Evolutionary conservation across 257 asterid genomes (phyloP), one percentile per base, ranked within the genome.

Genomic region (Lantana camara): DNA sequence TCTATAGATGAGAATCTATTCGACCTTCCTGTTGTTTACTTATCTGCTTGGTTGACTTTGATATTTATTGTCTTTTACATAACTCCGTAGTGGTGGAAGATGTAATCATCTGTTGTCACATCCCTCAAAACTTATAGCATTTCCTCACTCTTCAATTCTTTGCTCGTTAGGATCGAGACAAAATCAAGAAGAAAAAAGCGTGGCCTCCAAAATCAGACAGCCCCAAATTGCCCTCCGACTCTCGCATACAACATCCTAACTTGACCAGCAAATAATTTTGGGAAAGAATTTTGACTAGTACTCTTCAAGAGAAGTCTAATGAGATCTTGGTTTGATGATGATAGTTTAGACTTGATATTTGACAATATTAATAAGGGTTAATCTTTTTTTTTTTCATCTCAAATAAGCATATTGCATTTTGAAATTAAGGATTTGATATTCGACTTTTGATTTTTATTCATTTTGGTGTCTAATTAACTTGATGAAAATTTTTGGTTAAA

Each of bases 161-260:
- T 22, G n/a, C 49, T 53, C 21, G 56, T 53, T 72, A 91, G 96
- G 85, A 80, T 60, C 85, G 75, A 41, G 95, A 79, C 56, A 85
- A 85, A 70, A 73, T 77, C 40, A 81, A 64, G 79, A 85, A 82
- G 87, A 81, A 76, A 65, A 84, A 82, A 72, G 75, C 66, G 51
- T 57, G 67, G 68, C 59, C 78, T 20, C 77, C 66, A 4, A 84
- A 80, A 71, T 44, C 55, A 17, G 82, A 77, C 57, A 81, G 67
- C 24, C 59, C 70, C 68, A 63, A 5, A 80, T 10, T 53, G 48
- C 64, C 48, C 14, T 14, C 69, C 3, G 79, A 67, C 68, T 63
- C 88, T 29, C 63, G 63, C 15, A 80, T 67, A 47, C 72, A 66
- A 44, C 73, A 75, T 67, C 57, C 75, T 45, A 51, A 73, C 17